phyloP scores from a whole-genome alignment of 345 rosid genomes.

The Viola odorata region DNA sequence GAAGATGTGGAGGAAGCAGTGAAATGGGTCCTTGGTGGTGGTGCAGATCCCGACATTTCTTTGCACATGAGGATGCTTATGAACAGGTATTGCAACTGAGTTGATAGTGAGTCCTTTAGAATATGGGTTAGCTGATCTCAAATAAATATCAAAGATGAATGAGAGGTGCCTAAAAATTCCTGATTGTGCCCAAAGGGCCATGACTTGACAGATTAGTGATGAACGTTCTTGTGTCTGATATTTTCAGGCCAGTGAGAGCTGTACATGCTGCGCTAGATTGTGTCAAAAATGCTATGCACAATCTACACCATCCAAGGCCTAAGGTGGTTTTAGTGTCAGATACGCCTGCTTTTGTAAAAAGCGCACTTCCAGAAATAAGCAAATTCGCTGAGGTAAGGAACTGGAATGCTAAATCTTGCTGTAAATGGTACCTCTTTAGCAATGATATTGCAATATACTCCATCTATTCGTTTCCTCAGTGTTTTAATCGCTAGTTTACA shows the following conservation, averaged over 20 bases:
- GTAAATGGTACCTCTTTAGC: background rate
- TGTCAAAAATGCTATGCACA: conserved; percentile 44
- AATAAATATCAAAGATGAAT: background rate
- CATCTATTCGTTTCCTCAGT: background rate
- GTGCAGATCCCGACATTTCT: conserved; percentile 73
- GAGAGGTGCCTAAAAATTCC: background rate
- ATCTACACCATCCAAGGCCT: conserved; percentile 40
- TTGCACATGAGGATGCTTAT: conserved; percentile 89
- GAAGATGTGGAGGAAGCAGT: conserved; percentile 72
- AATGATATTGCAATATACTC: background rate
- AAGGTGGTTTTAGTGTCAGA: conserved; percentile 80
- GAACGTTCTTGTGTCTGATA: conserved; percentile 2
- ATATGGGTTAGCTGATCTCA: background rate
- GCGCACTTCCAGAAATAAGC: conserved; percentile 45
- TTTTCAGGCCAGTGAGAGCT: conserved; percentile 76
- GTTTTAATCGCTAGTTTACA: too few relatives aligned
- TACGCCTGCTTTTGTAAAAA: conserved; percentile 63
- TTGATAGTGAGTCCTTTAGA: background rate
- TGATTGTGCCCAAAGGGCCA: background rate
- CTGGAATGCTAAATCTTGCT: conserved; percentile 1
- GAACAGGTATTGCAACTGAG: conserved; percentile 49
- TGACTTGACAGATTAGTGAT: conserved; percentile 10
- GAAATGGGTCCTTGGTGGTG: conserved; percentile 56
- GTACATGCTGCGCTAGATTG: conserved; percentile 65
- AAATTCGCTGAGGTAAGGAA: conserved; percentile 75